Percentiles rank a stretch among this genome's conserved stretches.
These are phyloP conservation scores for Nicotiana paniculata DNA, from an alignment of 257 asterid species.

Conservation along the genomic window DNA sequence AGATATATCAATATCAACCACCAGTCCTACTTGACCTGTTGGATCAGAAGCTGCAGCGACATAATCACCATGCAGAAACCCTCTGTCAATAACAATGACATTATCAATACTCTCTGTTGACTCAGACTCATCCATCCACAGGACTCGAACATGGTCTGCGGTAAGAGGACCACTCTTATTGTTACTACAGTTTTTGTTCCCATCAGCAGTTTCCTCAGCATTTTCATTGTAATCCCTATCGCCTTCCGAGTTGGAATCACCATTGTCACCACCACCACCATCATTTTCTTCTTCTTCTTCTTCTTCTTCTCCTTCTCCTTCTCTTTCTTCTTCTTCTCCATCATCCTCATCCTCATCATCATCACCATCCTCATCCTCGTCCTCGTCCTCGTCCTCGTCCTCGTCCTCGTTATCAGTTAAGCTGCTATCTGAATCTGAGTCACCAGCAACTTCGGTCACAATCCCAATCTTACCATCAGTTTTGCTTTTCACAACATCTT, in stretches of 20 bases:
- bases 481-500: slow-evolving; percentile 75
- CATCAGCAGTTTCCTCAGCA: slow-evolving; percentile 32
- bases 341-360: slow-evolving; percentile 47
- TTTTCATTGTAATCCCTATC: slow-evolving; percentile 26
- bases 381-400: slow-evolving; percentile 49
- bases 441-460: slow-evolving; percentile 94
- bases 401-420: slow-evolving; percentile 64
- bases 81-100: slow-evolving; percentile 76
- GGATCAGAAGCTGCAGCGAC: slow-evolving; percentile 89
- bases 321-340: slow-evolving; percentile 28
- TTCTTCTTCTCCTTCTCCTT: slow-evolving; percentile 21
- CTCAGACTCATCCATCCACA: slow-evolving; percentile 84
- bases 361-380: slow-evolving; percentile 55
- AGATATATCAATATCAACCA: slow-evolving; percentile 61
- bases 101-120: slow-evolving; percentile 46
- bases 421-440: slow-evolving; percentile 88
- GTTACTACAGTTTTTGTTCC: slow-evolving; percentile 28
- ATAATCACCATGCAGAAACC: slow-evolving; percentile 92
- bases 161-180: slow-evolving; percentile 47
- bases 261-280: slow-evolving; percentile 21
- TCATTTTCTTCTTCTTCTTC: slow-evolving; percentile 43
- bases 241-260: slow-evolving; percentile 34
- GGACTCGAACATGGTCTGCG: slow-evolving; percentile 76
- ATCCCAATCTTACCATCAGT: slow-evolving; percentile 51
- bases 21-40: slow-evolving; percentile 91